phyloP scores from a whole-genome alignment of 2,329 filamentous ascomycete species.

The Colletotrichum falcatum region DNA sequence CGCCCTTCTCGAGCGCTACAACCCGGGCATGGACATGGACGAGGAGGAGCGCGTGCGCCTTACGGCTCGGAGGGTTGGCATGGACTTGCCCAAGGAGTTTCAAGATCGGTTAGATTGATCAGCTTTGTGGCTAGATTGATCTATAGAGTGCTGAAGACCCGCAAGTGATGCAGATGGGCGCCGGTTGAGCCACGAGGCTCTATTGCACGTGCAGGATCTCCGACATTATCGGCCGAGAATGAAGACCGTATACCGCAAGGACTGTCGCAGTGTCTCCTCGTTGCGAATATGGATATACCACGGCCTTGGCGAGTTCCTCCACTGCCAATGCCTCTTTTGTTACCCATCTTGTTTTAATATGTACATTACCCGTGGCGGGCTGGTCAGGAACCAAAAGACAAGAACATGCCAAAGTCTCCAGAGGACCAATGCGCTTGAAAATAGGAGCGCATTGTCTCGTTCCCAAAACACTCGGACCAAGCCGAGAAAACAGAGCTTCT shows the following conservation, averaged over 20 bases:
- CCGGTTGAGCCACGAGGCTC: background rate
- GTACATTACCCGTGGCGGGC: constrained; percentile 25
- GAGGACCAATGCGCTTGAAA: background rate
- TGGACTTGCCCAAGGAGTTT: constrained; percentile 83
- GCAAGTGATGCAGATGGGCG: background rate
- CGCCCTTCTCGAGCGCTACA: constrained; percentile 88
- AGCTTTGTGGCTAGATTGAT: background rate
- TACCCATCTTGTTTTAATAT: constrained; percentile 20
- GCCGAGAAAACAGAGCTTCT: background rate
- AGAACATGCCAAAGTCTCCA: background rate
- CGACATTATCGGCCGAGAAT: background rate
- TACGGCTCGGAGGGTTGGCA: constrained; percentile 87
- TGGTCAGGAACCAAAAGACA: constrained; percentile 1
- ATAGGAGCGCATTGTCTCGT: too few species aligned
- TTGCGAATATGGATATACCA: background rate
- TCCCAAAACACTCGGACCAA: background rate
- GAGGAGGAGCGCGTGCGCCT: constrained; percentile 86
- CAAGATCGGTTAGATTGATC: constrained; percentile 38
- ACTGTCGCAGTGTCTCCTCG: background rate
- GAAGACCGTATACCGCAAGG: background rate
- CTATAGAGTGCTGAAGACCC: background rate
- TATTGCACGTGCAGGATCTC: background rate
- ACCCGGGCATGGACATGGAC: constrained; percentile 90
- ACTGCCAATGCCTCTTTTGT: background rate
- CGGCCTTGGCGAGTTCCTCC: background rate